phyloP scores from a whole-genome alignment of 306 rosid species.

The Cucurbita moschata region DNA sequence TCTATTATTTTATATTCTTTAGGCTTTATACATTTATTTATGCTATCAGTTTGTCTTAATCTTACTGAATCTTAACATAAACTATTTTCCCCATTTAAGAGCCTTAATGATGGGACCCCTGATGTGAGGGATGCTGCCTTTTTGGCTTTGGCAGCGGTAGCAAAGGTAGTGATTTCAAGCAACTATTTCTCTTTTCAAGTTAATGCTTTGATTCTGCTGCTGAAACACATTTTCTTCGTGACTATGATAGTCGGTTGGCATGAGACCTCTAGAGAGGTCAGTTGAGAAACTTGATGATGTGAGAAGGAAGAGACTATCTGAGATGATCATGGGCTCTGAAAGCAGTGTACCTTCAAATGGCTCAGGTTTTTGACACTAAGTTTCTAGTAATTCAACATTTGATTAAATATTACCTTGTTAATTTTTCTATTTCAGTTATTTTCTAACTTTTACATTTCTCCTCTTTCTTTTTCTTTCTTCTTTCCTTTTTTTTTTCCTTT shows the following conservation, averaged over 20 bases:
- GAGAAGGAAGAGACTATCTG: constrained; percentile 85
- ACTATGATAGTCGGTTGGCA: constrained; percentile 69
- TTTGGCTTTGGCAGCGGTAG: constrained; percentile 79
- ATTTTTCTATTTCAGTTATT: background rate
- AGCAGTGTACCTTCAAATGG: constrained; percentile 42
- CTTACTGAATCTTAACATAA: background rate
- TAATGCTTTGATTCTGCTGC: constrained; percentile 4
- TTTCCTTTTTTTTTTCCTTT: background rate
- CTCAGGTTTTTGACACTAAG: constrained; percentile 39
- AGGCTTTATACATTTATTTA: background rate
- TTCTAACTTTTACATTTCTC: background rate
- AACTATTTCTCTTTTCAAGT: background rate
- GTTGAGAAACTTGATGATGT: constrained; percentile 97
- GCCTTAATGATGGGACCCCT: constrained; percentile 88
- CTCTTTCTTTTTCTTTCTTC: background rate
- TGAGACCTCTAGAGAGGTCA: constrained; percentile 90
- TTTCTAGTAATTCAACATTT: background rate
- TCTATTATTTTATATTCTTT: background rate
- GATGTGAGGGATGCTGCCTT: constrained; percentile 98
- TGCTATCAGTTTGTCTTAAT: background rate
- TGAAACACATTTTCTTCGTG: constrained; percentile 11
- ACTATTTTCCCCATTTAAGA: constrained; percentile 23
- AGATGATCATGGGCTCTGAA: constrained; percentile 86
- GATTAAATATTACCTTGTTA: background rate
- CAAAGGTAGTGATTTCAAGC: constrained; percentile 47